Base-by-base conservation (phyloP, 2,329 filamentous ascomycete species). In the Teratosphaeria gauchensis region DNA sequence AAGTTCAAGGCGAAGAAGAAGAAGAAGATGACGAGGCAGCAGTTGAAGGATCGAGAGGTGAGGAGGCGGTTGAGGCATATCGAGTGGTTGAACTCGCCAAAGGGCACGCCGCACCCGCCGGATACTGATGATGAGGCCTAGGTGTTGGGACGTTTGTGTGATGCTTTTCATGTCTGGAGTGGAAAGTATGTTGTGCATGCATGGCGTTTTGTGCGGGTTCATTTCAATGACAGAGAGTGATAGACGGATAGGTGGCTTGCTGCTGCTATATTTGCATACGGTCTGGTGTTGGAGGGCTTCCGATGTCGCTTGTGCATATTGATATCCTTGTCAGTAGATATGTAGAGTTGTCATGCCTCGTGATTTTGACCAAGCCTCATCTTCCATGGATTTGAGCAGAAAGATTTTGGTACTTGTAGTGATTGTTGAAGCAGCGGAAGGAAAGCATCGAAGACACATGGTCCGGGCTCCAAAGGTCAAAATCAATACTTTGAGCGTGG, bases 11-110 rank as follows among this genome's bases (percentile, higher is more conserved):
- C 88, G 9, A 87, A 87, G 78, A 96, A 96, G 90, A 95, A 96
- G 90, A 95, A 92, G 85, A 99, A 99, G 89, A 84, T 94, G 84
- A 99, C 94, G 59, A 90, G 95, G 80, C 91, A 91, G 77, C 91
- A 99, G 75, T 67, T 92, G 72, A 99, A 99, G 83, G 94, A 99
- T 74, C 82, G 88, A 21, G 92, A 97, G 76, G 88, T 88, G 51
- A 83, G 95, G 64, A 84, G 92, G 65, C 83, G 94, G 67, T 79
- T 97, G 75, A 85, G 94, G 68, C 91, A 99, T 76, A 83, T 86
- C 61, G 83, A 85, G 68, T 85, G 83, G 81, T 79, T 95, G 67
- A 92, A 90, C 62, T 61, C 56, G 21, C 67, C 70, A 65, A 91
- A 92, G 82, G 90, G 89, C 4, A 92, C 89, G 3, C 88, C 88